Percentiles rank a stretch among this genome's conserved stretches.
phyloP scores from a whole-genome alignment of 129 eudicot genomes.

The Arctium lappa region DNA sequence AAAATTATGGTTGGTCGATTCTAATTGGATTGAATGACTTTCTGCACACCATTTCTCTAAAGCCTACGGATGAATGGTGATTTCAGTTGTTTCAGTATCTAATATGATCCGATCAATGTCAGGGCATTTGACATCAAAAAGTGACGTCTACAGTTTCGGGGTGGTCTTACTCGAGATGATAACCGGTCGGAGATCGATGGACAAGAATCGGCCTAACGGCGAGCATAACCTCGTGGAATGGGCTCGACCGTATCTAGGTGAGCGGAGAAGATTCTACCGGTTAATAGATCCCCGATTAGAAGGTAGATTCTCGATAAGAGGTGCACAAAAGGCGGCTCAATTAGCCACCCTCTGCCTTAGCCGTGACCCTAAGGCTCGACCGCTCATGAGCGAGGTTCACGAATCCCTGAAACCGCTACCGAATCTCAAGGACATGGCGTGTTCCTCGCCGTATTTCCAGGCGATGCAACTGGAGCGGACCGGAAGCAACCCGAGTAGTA shows the following conservation, averaged over 20 bases:
- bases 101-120: slow-evolving; percentile 26
- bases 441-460: slow-evolving; percentile 59
- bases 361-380: slow-evolving; percentile 73
- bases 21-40: too few species aligned
- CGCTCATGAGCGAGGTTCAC: slow-evolving; percentile 76
- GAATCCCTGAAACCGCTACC: slow-evolving; percentile 60
- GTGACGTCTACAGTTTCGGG: slow-evolving; percentile 84
- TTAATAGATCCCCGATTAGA: slow-evolving; percentile 72
- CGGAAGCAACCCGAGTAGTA: slow-evolving; percentile 25
- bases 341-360: slow-evolving; percentile 72
- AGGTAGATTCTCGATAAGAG: slow-evolving; percentile 75
- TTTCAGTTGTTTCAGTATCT: background rate
- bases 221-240: slow-evolving; percentile 85
- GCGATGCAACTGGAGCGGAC: slow-evolving; percentile 63
- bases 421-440: slow-evolving; percentile 69
- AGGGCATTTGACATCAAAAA: slow-evolving; percentile 86
- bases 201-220: slow-evolving; percentile 63
- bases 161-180: slow-evolving; percentile 78
- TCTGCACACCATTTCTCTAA: background rate
- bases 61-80: background rate
- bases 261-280: slow-evolving; percentile 56
- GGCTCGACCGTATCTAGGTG: slow-evolving; percentile 68
- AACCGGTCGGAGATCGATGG: slow-evolving; percentile 82
- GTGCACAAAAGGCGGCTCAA: slow-evolving; percentile 69
- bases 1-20: too few species aligned